Evolutionary conservation across 73 alveolate genomes (phyloP).

Genomic region (Stentor roeselii): DNA sequence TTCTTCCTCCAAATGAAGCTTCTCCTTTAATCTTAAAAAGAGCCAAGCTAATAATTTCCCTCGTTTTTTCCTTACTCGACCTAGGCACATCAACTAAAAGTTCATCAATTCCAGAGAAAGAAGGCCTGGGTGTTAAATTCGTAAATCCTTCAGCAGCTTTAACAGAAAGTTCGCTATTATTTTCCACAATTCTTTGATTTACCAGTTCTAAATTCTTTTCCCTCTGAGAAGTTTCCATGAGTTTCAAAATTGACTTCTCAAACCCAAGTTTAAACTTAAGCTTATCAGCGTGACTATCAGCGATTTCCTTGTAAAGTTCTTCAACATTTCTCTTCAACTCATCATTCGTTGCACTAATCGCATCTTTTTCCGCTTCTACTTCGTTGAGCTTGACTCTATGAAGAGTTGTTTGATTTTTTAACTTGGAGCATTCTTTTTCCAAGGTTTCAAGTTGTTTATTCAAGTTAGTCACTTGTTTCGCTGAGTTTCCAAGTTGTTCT

Average conservation of each 20-base stretch:
- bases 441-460: too few species aligned
- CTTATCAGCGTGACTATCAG: too few species aligned
- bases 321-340: background rate
- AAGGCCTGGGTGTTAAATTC: conserved; percentile 25
- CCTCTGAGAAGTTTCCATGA: background rate
- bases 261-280: background rate
- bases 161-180: background rate
- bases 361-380: background rate
- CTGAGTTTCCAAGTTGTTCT: background rate
- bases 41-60: background rate
- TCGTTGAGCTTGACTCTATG: background rate
- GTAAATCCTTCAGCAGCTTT: conserved; percentile 27
- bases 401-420: background rate
- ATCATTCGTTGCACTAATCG: background rate
- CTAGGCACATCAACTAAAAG: background rate
- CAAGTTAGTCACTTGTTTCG: background rate
- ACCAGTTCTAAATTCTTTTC: background rate
- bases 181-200: background rate
- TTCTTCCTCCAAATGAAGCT: too few species aligned
- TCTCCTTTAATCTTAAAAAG: too few species aligned
- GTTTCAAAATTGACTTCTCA: background rate
- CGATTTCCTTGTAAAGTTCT: too few species aligned
- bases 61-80: background rate
- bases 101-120: background rate
- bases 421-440: background rate